These are phyloP conservation scores for Paramecium pentaurelia DNA, from an alignment of 73 alveolate genomes.

Conservation along the genomic window DNA sequence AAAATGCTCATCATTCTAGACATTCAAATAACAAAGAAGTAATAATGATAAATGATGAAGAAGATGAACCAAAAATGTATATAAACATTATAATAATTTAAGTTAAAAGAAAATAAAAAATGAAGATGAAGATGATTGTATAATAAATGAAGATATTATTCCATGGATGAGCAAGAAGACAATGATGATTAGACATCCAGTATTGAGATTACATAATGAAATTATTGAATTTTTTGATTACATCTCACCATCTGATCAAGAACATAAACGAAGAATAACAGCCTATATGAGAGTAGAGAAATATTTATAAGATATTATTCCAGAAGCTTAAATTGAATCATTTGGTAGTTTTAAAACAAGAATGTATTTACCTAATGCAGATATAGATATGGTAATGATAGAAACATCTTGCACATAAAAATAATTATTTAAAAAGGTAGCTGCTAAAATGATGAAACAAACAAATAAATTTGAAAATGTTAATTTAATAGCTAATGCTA, in stretches of 20 bases:
- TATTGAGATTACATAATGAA: constrained; percentile 91
- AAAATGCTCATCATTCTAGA: neutral
- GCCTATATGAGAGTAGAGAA: constrained; percentile 68
- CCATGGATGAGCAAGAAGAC: constrained; percentile 57
- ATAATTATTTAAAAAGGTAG: constrained; percentile 61
- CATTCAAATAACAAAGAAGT: neutral
- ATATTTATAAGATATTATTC: constrained; percentile 53
- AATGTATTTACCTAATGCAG: constrained; percentile 91
- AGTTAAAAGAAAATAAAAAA: neutral
- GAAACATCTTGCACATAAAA: constrained; percentile 38
- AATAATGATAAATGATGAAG: neutral
- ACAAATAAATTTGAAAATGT: constrained; percentile 55
- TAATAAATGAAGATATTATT: constrained; percentile 11
- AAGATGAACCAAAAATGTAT: constrained; percentile 39
- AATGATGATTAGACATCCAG: constrained; percentile 61
- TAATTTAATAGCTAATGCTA: constrained; percentile 75
- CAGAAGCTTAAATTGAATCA: constrained; percentile 69
- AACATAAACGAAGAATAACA: constrained; percentile 69
- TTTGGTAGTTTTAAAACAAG: constrained; percentile 94
- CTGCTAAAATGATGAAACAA: constrained; percentile 36
- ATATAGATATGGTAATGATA: constrained; percentile 84
- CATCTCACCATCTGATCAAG: constrained; percentile 80
- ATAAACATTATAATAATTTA: neutral
- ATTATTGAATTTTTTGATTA: constrained; percentile 89
- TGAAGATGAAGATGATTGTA: neutral